These are phyloP conservation scores for Yueomyces sinensis DNA, from an alignment of 805 yeast species.

Conservation along the genomic window DNA sequence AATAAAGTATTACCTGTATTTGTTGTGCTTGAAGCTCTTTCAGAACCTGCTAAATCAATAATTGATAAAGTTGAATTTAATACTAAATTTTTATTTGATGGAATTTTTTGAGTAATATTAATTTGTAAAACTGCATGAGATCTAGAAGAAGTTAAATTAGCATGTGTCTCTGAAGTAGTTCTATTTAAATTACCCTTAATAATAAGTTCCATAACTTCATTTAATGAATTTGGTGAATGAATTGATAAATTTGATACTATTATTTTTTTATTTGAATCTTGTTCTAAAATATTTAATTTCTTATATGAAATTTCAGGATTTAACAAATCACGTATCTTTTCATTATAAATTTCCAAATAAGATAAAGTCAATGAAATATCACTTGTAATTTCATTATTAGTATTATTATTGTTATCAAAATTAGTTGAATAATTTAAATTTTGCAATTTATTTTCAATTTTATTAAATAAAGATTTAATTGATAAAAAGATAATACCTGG, in stretches of 20 bases:
- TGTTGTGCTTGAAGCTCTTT: conserved; percentile 80
- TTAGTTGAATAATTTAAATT: too few species aligned
- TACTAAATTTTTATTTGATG: neutral
- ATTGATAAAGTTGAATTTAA: conserved; percentile 64
- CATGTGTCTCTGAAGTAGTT: conserved; percentile 79
- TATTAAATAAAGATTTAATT: conserved; percentile 57
- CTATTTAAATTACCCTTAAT: conserved; percentile 60
- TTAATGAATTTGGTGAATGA: conserved; percentile 47
- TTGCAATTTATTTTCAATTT: too few species aligned
- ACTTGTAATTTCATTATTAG: conserved; percentile 37
- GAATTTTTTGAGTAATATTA: conserved; percentile 37
- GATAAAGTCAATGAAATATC: conserved; percentile 49
- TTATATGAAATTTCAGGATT: conserved; percentile 37
- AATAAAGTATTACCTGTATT: conserved; percentile 69
- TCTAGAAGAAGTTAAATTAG: conserved; percentile 80
- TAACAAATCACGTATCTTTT: conserved; percentile 69
- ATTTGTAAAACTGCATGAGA: conserved; percentile 91
- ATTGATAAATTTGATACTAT: conserved; percentile 58
- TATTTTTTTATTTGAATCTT: conserved; percentile 38
- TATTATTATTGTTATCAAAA: too few species aligned
- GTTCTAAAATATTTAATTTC: conserved; percentile 56
- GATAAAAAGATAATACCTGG: conserved; percentile 78
- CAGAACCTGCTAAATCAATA: conserved; percentile 91
- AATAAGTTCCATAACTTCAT: conserved; percentile 70
- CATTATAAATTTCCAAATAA: conserved; percentile 84